Conservation (phyloP, 2,329 filamentous ascomycete species). For the Nemania serpens region DNA sequence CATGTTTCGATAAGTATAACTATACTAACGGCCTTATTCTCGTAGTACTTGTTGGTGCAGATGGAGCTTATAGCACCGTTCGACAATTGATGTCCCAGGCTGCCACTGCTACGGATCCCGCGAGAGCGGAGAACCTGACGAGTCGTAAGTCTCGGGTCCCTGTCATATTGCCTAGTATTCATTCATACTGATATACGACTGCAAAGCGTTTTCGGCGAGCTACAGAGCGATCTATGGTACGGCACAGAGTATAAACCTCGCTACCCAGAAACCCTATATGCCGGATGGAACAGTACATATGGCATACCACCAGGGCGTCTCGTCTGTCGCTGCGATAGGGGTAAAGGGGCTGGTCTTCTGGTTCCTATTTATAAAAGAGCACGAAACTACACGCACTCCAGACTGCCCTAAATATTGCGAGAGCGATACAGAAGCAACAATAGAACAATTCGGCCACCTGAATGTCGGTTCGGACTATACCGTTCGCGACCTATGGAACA, state of each 20-base stretch:
- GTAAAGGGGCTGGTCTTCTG: slow-evolving; percentile 9
- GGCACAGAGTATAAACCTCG: slow-evolving; percentile 8
- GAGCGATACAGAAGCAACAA: slow-evolving; percentile 18
- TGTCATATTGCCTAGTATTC: neutral
- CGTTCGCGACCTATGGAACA: slow-evolving; percentile 28
- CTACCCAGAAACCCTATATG: neutral
- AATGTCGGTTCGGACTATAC: slow-evolving; percentile 19
- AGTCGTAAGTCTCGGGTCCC: slow-evolving; percentile 4
- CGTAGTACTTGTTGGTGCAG: slow-evolving; percentile 26
- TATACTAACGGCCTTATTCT: neutral
- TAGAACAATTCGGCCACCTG: slow-evolving; percentile 11
- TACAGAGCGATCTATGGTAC: slow-evolving; percentile 29
- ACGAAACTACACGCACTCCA: slow-evolving; percentile 5
- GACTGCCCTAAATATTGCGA: slow-evolving; percentile 23
- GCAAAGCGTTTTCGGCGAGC: slow-evolving; percentile 17
- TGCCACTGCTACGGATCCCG: slow-evolving; percentile 7
- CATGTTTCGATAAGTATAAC: neutral
- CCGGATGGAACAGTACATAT: slow-evolving; percentile 19
- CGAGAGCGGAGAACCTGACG: slow-evolving; percentile 14
- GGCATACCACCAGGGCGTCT: slow-evolving; percentile 22
- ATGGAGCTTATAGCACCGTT: slow-evolving; percentile 28
- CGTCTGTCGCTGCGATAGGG: slow-evolving; percentile 18
- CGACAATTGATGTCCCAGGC: slow-evolving; percentile 17
- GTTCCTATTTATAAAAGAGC: slow-evolving; percentile 28
- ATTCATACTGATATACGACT: neutral